Base-by-base conservation (phyloP, 768 basidiomycete genomes). In the Tylopilus vinaceipallidus region DNA sequence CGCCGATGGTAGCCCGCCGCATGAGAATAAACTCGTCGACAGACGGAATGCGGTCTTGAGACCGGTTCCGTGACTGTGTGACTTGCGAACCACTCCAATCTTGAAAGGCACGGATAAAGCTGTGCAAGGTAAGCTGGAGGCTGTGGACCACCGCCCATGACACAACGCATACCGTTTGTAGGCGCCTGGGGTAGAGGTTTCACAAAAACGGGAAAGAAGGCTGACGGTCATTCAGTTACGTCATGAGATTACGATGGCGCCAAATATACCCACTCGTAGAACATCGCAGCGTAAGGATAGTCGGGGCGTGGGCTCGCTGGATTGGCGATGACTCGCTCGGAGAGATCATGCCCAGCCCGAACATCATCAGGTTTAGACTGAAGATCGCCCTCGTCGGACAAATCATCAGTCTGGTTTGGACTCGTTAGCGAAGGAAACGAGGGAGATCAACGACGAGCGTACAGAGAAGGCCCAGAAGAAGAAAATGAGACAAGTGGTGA, bases 381-480 rank as follows among this genome's bases (percentile, higher is more conserved):
- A 3, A 70, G 50, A 22, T 62, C 68, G 1, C 70, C 70, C 48
- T 71, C 71, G 23, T 72, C 71, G 3, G 71, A 65, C 41, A 71
- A 48, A 45, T 72, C 71, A 37, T 72, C 71, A 5, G 71, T 65
- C 71, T 72, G 32, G 19, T 24, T 12, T 27, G 10, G 30, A 10
- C 9, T 37, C 10, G 17, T 63, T 16, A 62, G 54, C 26, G 14
- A 20, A 17, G 14, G 30, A 38, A 11, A 22, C 6, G 2, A 29
- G 6, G 42, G 6, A 9, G 26, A 20, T 13, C 3, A 24, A 30
- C 14, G 43, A 37, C 27, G 29, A n/a, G 22, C 62, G 5, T 47
- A 73, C 71, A 22, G 70, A 60, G 51, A 72, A 72, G 13, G 71
- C 71, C 68, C 70, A 72, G 29, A 72, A 61, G 57, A 70, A 71